phyloP scores from a whole-genome alignment of 2,329 filamentous ascomycete species.

The Epichloe sylvatica region DNA sequence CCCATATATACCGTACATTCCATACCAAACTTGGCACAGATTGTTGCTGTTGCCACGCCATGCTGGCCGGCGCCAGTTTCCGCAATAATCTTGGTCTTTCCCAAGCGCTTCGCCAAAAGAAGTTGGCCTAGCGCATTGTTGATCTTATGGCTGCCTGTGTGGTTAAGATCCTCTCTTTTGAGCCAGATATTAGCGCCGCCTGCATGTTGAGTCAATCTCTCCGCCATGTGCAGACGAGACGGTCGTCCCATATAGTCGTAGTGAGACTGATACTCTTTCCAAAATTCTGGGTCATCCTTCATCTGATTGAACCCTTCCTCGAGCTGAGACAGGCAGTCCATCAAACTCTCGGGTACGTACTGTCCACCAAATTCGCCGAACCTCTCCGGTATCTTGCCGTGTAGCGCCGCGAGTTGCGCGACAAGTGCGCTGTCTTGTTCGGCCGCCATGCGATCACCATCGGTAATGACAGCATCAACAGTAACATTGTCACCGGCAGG shows the following conservation, averaged over 20 bases:
- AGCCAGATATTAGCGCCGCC: slow-evolving; percentile 94
- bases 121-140: slow-evolving; percentile 96
- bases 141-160: slow-evolving; percentile 98
- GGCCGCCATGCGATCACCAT: slow-evolving; percentile 51
- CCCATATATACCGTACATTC: slow-evolving; percentile 98
- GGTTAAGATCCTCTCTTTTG: slow-evolving; percentile 94
- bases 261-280: slow-evolving; percentile 91
- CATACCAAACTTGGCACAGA: slow-evolving; percentile 97
- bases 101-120: slow-evolving; percentile 68
- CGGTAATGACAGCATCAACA: slow-evolving; percentile 46
- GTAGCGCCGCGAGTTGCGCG: slow-evolving; percentile 74
- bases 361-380: slow-evolving; percentile 96
- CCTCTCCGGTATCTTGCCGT: slow-evolving; percentile 64
- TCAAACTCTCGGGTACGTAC: slow-evolving; percentile 92
- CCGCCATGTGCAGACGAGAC: slow-evolving; percentile 77
- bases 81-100: slow-evolving; percentile 94
- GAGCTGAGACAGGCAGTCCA: slow-evolving; percentile 88
- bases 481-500: slow-evolving; percentile 29
- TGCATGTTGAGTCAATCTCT: slow-evolving; percentile 74
- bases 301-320: slow-evolving; percentile 84
- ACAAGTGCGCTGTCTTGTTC: slow-evolving; percentile 47
- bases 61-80: slow-evolving; percentile 97
- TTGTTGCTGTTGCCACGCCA: slow-evolving; percentile 91
- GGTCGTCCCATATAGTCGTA: slow-evolving; percentile 96
- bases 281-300: slow-evolving; percentile 78